Conservation (phyloP, 2,329 filamentous ascomycete species). For the Aspergillus fumigatus region DNA sequence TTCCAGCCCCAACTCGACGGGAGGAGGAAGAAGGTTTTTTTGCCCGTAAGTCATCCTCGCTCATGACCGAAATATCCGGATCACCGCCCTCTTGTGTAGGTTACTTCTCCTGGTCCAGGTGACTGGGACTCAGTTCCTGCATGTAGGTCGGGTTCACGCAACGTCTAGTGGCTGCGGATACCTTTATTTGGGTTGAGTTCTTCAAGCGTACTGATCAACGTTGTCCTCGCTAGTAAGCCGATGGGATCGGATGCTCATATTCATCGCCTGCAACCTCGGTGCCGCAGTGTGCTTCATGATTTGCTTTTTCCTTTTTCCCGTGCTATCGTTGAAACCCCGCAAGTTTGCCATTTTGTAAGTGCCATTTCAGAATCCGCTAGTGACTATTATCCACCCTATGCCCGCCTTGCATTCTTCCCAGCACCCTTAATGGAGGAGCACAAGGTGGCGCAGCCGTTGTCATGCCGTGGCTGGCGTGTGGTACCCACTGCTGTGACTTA, state of each 20-base stretch:
- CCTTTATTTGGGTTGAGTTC: not conserved
- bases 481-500: constrained; percentile 1
- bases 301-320: constrained; percentile 80
- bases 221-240: constrained; percentile 67
- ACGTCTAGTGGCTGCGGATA: constrained; percentile 14
- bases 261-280: constrained; percentile 83
- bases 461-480: constrained; percentile 17
- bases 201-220: constrained; percentile 13
- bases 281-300: constrained; percentile 89
- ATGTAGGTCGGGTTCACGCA: constrained; percentile 26
- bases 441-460: constrained; percentile 18
- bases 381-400: constrained; percentile 11
- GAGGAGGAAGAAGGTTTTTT: constrained; percentile 97
- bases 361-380: constrained; percentile 10
- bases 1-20: constrained; percentile 76
- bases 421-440: constrained; percentile 1
- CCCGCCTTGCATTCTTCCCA: constrained; percentile 15
- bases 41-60: constrained; percentile 66
- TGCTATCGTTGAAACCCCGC: constrained; percentile 72
- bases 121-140: constrained; percentile 37
- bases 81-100: constrained; percentile 10
- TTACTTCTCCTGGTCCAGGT: constrained; percentile 27
- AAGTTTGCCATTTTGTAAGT: constrained; percentile 98
- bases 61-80: constrained; percentile 17
- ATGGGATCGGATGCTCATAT: constrained; percentile 93